These are phyloP conservation scores for Chalaropsis thielavioides DNA, from an alignment of 2,329 filamentous ascomycete genomes.

Conservation along the genomic window DNA sequence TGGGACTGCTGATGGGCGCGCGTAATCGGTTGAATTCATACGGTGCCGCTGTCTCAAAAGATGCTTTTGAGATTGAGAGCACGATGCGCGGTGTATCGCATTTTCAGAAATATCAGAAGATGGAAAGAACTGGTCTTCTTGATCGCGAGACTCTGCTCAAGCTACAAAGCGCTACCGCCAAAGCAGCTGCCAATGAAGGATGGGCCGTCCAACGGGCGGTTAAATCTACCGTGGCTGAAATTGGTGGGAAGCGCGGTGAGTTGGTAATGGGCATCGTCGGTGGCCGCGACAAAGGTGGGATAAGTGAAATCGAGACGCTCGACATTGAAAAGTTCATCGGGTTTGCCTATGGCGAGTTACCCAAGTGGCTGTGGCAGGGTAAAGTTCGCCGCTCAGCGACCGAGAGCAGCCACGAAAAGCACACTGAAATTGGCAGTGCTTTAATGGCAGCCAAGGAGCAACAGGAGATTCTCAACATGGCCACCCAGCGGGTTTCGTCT, in stretches of 20 bases:
- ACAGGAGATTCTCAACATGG: background rate
- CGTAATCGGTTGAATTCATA: constrained; percentile 76
- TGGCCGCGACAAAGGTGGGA: constrained; percentile 71
- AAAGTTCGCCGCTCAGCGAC: constrained; percentile 56
- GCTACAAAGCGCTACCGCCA: constrained; percentile 72
- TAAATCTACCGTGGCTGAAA: constrained; percentile 85
- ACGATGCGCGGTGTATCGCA: constrained; percentile 73
- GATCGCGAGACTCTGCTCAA: constrained; percentile 72
- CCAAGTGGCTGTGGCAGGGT: constrained; percentile 91
- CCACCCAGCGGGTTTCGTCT: constrained; percentile 24
- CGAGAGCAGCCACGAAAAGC: constrained; percentile 32
- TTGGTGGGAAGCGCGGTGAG: constrained; percentile 86
- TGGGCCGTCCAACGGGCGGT: constrained; percentile 90
- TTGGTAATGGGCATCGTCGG: constrained; percentile 92
- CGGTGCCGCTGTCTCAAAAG: constrained; percentile 73
- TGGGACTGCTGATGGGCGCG: constrained; percentile 80
- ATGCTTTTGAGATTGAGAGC: constrained; percentile 72
- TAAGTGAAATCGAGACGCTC: constrained; percentile 82
- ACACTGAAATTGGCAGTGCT: constrained; percentile 29
- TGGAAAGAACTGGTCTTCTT: constrained; percentile 62
- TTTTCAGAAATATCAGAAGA: constrained; percentile 80
- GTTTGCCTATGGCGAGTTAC: constrained; percentile 62
- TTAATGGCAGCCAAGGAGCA: constrained; percentile 16
- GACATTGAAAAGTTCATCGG: constrained; percentile 75
- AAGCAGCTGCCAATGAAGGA: constrained; percentile 74